These are phyloP conservation scores for Nannizziopsis barbatae DNA, from an alignment of 2,329 filamentous ascomycete species.

Conservation along the genomic window DNA sequence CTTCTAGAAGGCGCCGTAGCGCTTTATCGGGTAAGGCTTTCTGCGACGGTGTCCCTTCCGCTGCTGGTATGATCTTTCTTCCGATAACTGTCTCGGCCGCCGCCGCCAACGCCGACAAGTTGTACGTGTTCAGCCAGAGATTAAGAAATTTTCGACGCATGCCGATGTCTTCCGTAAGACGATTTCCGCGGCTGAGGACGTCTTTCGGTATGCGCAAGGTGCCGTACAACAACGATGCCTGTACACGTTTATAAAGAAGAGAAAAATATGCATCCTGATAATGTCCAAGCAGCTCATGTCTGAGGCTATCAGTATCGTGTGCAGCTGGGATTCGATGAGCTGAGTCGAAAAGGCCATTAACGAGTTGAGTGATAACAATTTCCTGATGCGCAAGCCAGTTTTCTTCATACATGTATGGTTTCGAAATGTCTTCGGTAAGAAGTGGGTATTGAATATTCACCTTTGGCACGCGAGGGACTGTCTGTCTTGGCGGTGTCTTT, in stretches of 20 bases:
- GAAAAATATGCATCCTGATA: constrained; percentile 45
- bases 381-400: constrained; percentile 54
- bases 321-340: constrained; percentile 16
- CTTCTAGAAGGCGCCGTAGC: constrained; percentile 37
- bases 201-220: constrained; percentile 47
- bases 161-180: constrained; percentile 47
- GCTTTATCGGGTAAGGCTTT: constrained; percentile 17
- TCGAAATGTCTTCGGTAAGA: constrained; percentile 43
- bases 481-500: constrained; percentile 23
- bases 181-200: constrained; percentile 34
- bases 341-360: constrained; percentile 45
- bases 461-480: constrained; percentile 23
- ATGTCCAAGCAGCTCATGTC: constrained; percentile 40
- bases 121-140: constrained; percentile 49
- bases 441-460: constrained; percentile 39
- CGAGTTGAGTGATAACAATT: constrained; percentile 47
- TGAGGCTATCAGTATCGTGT: constrained; percentile 27
- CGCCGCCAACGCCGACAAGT: constrained; percentile 39
- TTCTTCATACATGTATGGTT: constrained; percentile 51
- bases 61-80: constrained; percentile 34
- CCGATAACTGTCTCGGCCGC: constrained; percentile 50
- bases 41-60: constrained; percentile 9
- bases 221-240: constrained; percentile 49
- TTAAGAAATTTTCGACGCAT: constrained; percentile 46
- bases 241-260: constrained; percentile 45